These are phyloP conservation scores for Cladosporium sp. DNA, from an alignment of 2,329 filamentous ascomycete genomes.

Conservation along the genomic window DNA sequence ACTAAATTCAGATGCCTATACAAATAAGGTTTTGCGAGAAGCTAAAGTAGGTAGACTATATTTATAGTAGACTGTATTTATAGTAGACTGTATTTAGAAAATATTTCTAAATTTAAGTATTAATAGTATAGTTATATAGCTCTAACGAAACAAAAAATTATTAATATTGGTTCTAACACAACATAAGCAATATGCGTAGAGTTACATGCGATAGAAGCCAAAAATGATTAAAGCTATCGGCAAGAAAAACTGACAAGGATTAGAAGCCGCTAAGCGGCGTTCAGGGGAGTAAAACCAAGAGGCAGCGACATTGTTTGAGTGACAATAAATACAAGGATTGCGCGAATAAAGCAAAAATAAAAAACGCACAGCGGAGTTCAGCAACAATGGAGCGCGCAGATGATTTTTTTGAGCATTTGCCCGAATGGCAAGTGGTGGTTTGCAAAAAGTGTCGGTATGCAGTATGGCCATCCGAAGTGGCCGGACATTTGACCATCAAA, in stretches of 20 bases:
- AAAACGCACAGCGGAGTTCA: background rate
- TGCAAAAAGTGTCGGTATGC: background rate
- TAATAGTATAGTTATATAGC: background rate
- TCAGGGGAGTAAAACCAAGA: background rate
- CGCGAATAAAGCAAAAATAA: background rate
- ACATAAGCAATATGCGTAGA: too few species aligned
- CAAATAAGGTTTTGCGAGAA: background rate
- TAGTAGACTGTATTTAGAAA: background rate
- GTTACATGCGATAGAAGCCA: too few species aligned
- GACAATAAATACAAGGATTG: background rate
- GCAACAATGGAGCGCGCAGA: background rate
- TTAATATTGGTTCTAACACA: too few species aligned
- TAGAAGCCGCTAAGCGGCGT: background rate
- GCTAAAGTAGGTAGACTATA: background rate
- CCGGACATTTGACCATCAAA: background rate
- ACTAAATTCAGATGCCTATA: background rate
- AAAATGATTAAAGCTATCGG: too few species aligned
- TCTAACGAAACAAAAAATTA: too few species aligned
- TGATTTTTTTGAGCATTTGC: background rate
- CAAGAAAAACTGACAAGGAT: background rate
- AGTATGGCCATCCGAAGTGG: background rate
- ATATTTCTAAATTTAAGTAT: background rate
- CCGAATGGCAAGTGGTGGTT: background rate
- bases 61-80: background rate
- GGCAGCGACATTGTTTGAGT: background rate